Percentiles rank a stretch among this genome's conserved stretches.
Conservation (phyloP, 2,329 filamentous ascomycete species). For the Tolypocladium endophyticum region DNA sequence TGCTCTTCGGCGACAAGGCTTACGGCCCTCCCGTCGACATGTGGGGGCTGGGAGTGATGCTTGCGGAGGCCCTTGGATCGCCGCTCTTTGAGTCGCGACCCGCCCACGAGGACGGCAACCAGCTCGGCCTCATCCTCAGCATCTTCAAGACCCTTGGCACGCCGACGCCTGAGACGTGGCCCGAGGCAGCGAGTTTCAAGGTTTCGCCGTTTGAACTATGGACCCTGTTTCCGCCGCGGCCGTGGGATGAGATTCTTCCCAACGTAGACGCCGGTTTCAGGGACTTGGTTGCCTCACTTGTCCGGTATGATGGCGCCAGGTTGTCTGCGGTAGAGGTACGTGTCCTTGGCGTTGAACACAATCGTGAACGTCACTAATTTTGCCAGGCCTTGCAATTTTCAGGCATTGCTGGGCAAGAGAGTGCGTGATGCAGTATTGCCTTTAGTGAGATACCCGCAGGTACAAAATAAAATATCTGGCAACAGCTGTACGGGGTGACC, state of each 20-base stretch:
- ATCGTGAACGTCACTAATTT: background rate
- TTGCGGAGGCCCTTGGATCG: slow-evolving; percentile 61
- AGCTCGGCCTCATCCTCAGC: slow-evolving; percentile 80
- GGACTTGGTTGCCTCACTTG: slow-evolving; percentile 55
- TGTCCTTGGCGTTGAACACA: background rate
- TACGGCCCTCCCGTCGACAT: slow-evolving; percentile 73
- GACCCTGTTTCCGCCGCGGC: slow-evolving; percentile 54
- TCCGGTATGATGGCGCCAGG: slow-evolving; percentile 64
- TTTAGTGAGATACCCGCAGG: too few species aligned
- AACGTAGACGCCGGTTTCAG: slow-evolving; percentile 45
- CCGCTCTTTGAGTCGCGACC: slow-evolving; percentile 73
- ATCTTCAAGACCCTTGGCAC: slow-evolving; percentile 90
- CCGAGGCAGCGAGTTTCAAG: slow-evolving; percentile 57
- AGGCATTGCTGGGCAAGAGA: slow-evolving; percentile 3
- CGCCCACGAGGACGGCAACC: slow-evolving; percentile 70
- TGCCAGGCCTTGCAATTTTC: slow-evolving; percentile 13
- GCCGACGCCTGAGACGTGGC: slow-evolving; percentile 72
- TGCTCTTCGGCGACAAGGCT: slow-evolving; percentile 69
- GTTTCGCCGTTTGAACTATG: slow-evolving; percentile 89
- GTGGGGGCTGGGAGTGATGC: slow-evolving; percentile 78
- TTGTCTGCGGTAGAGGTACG: slow-evolving; percentile 47
- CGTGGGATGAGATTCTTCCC: slow-evolving; percentile 63
- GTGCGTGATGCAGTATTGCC: background rate
- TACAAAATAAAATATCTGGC: background rate
- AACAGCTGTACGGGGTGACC: background rate